A percentile compares a stretch with the other conserved stretches of the same genome.
Evolutionary conservation across 2,329 filamentous ascomycete genomes (phyloP).

Genomic region (Aspergillus amoenus): DNA sequence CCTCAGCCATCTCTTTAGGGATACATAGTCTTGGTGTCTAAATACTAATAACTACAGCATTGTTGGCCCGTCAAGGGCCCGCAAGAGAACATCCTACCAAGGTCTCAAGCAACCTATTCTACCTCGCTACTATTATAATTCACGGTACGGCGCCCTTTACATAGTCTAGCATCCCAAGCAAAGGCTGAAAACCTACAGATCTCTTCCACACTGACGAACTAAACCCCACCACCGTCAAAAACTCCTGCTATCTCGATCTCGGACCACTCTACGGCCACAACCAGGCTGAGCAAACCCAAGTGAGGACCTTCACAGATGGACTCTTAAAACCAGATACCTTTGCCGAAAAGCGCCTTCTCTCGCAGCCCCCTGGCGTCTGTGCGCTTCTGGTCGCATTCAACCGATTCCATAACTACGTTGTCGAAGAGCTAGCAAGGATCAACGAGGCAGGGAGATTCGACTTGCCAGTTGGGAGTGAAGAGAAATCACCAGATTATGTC

Average conservation of each 20-base stretch:
- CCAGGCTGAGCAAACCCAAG: constrained; percentile 59
- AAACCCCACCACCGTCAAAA: constrained; percentile 63
- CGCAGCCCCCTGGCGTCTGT: constrained; percentile 67
- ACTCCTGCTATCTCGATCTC: constrained; percentile 73
- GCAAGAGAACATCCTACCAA: constrained; percentile 63
- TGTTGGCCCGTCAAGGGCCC: constrained; percentile 8
- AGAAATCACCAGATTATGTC: constrained; percentile 33
- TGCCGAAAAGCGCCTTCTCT: constrained; percentile 62
- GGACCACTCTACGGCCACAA: constrained; percentile 70
- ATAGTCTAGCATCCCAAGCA: constrained; percentile 10
- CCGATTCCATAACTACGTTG: constrained; percentile 69
- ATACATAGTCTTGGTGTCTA: constrained; percentile 1
- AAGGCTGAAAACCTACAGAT: constrained; percentile 40
- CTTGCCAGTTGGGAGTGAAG: constrained; percentile 39
- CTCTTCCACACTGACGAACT: constrained; percentile 64
- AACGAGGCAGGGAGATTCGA: constrained; percentile 69
- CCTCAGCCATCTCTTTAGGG: constrained; percentile 60
- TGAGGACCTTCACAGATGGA: constrained; percentile 64
- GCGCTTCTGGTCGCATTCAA: constrained; percentile 67
- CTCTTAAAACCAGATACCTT: constrained; percentile 71
- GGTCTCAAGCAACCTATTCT: constrained; percentile 73
- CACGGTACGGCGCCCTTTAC: constrained; percentile 45
- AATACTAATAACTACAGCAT: constrained; percentile 7
- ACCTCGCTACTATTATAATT: constrained; percentile 68
- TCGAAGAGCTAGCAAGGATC: constrained; percentile 61